Evolutionary conservation across 768 basidiomycete genomes (phyloP), one percentile per base, ranked within the genome.

Genomic region (Neoboletus brunneissimus): DNA sequence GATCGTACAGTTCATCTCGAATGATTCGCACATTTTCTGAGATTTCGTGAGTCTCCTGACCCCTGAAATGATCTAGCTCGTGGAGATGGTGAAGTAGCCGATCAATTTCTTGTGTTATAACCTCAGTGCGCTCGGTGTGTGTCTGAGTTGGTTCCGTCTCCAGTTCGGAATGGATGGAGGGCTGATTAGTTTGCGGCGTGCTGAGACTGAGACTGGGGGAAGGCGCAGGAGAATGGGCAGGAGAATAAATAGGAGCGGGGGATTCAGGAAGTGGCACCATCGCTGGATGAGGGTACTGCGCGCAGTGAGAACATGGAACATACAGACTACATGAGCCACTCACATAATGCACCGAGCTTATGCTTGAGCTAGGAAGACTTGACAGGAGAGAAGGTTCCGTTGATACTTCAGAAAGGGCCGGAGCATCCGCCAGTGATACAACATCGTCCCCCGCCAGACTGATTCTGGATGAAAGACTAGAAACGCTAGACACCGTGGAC

Each of bases 1-100:
- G 76, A 44, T 85, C 82, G 13, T 77, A 77, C 3, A 96, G 73
- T 60, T 89, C 85, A 37, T 86, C 77, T 55, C 87, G 81, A 38
- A 97, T 82, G 0, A 84, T 81, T 50, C 81, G 81, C 5, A 96
- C 77, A 64, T 88, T 85, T 45, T 82, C 83, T 0, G 80, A 77
- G 9, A 94, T 66, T 16, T 86, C 85, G 27, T 81, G 76, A 31
- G 78, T 81, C 60, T 94, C 89, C 3, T 81, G 76, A 0, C 83
- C 85, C 51, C 88, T 75, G 18, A 77, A 74, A 32, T 79, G 75
- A 61, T 92, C 84, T 13, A 92, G 64, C 51, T 89, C 85, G 50
- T 89, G 83, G 11, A 86, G 69, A 52, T 78, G 76, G 38, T 81
- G 75, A 48, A 86, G 68, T 18, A 86, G 60, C 9, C 76, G 68